Percentiles rank a stretch among this genome's conserved stretches.
These are phyloP conservation scores for Stenocarpella maydis DNA, from an alignment of 2,329 filamentous ascomycete species.

Conservation along the genomic window DNA sequence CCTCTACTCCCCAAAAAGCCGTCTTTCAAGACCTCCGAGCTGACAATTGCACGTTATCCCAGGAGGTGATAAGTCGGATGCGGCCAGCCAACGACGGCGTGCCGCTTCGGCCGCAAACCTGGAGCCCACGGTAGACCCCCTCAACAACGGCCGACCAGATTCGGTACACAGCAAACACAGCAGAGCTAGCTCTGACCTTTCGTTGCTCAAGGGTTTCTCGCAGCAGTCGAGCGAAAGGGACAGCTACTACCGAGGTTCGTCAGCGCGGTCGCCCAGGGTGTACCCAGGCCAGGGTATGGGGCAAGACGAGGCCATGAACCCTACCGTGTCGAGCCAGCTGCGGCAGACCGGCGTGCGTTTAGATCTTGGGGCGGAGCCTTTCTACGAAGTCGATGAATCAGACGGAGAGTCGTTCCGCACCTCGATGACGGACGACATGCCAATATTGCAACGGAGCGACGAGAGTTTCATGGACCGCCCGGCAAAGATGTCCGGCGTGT, in stretches of 20 bases:
- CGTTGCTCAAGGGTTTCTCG: constrained; percentile 62
- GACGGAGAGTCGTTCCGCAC: constrained; percentile 71
- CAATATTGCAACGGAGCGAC: constrained; percentile 72
- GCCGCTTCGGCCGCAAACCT: constrained; percentile 70
- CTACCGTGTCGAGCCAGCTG: constrained; percentile 58
- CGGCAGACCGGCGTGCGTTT: constrained; percentile 61
- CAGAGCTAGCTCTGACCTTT: constrained; percentile 76
- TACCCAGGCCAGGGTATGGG: constrained; percentile 49
- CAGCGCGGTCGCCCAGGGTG: constrained; percentile 58
- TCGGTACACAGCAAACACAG: constrained; percentile 72
- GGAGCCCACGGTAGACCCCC: constrained; percentile 59
- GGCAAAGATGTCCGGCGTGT: constrained; percentile 60
- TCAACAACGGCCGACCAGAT: constrained; percentile 58
- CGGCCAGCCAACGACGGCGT: constrained; percentile 44
- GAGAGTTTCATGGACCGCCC: constrained; percentile 66
- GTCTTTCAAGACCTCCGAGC: not conserved
- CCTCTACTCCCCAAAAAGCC: not conserved
- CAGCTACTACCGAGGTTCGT: constrained; percentile 50
- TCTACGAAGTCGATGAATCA: constrained; percentile 75
- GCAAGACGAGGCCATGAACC: constrained; percentile 53
- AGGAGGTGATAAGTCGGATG: constrained; percentile 33
- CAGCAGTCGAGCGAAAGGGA: constrained; percentile 55
- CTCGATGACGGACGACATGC: constrained; percentile 66
- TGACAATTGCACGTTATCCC: constrained; percentile 5
- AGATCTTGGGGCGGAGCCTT: constrained; percentile 61